phyloP scores from a whole-genome alignment of 176 grass and related monocot species.

The Alopecurus myosuroides region DNA sequence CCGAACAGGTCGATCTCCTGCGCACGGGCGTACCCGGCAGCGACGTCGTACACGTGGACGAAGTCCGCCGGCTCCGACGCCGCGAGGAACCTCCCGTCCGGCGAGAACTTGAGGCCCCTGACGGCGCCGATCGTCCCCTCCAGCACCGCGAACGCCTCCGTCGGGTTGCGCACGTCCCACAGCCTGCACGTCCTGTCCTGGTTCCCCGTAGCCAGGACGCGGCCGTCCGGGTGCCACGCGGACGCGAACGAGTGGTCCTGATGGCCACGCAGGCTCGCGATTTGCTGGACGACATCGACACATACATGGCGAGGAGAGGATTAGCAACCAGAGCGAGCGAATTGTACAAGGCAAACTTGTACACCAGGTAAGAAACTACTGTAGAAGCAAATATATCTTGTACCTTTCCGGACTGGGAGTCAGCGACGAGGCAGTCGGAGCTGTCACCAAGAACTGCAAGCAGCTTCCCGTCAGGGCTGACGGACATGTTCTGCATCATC shows the following conservation, averaged over 20 bases:
- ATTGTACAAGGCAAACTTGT: background rate
- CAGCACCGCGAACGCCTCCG: constrained; percentile 45
- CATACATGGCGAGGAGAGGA: too few relatives aligned
- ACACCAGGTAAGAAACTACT: background rate
- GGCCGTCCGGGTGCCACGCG: constrained; percentile 60
- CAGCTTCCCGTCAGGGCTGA: constrained; percentile 70
- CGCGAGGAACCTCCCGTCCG: constrained; percentile 67
- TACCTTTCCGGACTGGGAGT: constrained; percentile 74
- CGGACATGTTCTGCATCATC: constrained; percentile 38
- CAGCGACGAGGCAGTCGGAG: constrained; percentile 48
- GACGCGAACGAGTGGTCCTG: constrained; percentile 83
- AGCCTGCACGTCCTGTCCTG: constrained; percentile 70
- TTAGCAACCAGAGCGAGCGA: background rate
- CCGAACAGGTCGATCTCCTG: constrained; percentile 95
- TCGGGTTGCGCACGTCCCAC: constrained; percentile 60
- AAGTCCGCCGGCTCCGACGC: constrained; percentile 74
- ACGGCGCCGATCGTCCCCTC: constrained; percentile 64
- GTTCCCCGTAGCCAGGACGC: constrained; percentile 61
- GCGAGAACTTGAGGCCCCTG: constrained; percentile 62
- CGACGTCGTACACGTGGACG: constrained; percentile 64
- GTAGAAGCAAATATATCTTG: background rate
- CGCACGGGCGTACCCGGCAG: constrained; percentile 16
- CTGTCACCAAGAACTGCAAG: constrained; percentile 77
- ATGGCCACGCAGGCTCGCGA: constrained; percentile 48
- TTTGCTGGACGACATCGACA: background rate